Evolutionary conservation across 352 stramenopile species (phyloP).

Genomic region (Globisporangium perplexum): DNA sequence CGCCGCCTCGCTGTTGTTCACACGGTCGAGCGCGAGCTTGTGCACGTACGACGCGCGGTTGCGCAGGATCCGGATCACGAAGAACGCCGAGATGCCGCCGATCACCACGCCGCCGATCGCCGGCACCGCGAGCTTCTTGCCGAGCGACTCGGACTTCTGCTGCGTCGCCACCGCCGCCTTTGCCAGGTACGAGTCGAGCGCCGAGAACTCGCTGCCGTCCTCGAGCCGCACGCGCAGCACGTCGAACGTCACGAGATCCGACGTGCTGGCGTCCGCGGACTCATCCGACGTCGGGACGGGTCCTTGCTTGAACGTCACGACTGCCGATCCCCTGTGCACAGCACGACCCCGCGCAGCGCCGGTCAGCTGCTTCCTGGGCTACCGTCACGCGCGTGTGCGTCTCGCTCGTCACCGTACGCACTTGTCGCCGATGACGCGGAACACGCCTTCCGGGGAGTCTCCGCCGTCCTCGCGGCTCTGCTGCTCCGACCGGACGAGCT

Average conservation of each 20-base stretch:
- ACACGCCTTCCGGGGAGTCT: conserved; percentile 25
- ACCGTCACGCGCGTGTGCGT: too few species aligned
- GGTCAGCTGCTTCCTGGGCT: too few species aligned
- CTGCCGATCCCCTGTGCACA: conserved; percentile 23
- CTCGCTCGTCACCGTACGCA: conserved; percentile 8
- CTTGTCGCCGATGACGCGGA: conserved; percentile 54
- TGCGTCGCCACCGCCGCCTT: conserved; percentile 46
- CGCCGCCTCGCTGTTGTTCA: conserved; percentile 66
- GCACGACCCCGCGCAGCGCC: neutral
- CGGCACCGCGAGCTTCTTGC: conserved; percentile 67
- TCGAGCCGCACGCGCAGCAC: conserved; percentile 34
- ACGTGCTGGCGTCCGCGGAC: conserved; percentile 15
- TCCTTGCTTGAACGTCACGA: conserved; percentile 50
- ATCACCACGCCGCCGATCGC: conserved; percentile 56
- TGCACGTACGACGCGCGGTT: conserved; percentile 79
- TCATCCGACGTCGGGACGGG: conserved; percentile 5
- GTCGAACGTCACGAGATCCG: conserved; percentile 50
- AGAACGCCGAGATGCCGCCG: conserved; percentile 60
- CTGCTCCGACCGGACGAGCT: conserved; percentile 18
- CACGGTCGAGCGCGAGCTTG: conserved; percentile 68
- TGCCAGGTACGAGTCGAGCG: conserved; percentile 48
- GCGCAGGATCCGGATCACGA: conserved; percentile 67
- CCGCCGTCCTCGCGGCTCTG: conserved; percentile 6
- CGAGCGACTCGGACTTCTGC: conserved; percentile 53
- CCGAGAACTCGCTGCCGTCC: conserved; percentile 52